Evolutionary conservation across 2,329 filamentous ascomycete species (phyloP), one percentile per base, ranked within the genome.

Genomic region (Fusarium austroafricanum): DNA sequence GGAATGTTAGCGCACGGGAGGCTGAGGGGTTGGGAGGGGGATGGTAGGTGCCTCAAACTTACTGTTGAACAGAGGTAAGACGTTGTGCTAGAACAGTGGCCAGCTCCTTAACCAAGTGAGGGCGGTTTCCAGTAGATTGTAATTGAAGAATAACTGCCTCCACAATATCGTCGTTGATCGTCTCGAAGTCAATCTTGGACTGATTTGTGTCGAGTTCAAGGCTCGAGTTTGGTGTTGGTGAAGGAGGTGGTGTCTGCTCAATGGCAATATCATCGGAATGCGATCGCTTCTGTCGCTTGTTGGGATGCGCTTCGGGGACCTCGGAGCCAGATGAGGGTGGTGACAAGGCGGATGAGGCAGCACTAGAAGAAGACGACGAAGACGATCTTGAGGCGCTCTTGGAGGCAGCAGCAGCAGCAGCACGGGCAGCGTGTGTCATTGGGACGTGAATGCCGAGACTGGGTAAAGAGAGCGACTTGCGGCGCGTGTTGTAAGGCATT

Each of bases 401-500:
- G 17, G 71, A 75, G 43, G 91, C 79, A 75, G 82, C 76, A 76
- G 84, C 76, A 76, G 84, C 76, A 76, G 84, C 76, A 80, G 83
- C 81, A 81, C 88, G 83, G 67, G 87, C 82, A 75, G 89, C 86
- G 75, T 89, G 83, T 73, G 86, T 84, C 75, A 91, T 87, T 69
- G 92, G 90, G 69, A 97, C 85, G 75, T 96, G 92, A 74, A 98
- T 97, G 78, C 96, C 96, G 75, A 98, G 87, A 71, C 94, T 96
- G 63, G 93, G 92, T 76, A 98, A 85, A 67, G 94, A 97, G 71
- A 99, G 84, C 77, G 94, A 97, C 85, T 98, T 98, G 81, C 94
- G 91, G 82, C 95, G 92, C 72, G 95, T 98, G 81, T 97, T 97
- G 86, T 97, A 97, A 77, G 91, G 92, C 93, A 97, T 97, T 68